Evolutionary conservation across 495 filamentous ascomycete species (phyloP).

Genomic region (Daldinia childiae): DNA sequence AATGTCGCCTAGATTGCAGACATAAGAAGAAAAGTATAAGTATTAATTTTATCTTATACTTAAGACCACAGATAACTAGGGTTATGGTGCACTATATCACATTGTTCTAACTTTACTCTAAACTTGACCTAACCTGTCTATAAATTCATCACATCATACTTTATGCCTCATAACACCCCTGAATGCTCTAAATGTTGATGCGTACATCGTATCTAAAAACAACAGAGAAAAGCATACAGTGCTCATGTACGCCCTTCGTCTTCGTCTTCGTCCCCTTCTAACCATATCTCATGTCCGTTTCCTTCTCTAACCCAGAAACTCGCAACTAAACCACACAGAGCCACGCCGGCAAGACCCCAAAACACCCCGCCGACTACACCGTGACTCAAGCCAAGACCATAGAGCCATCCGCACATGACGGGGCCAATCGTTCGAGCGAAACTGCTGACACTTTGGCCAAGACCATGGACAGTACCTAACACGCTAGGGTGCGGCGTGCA

Average conservation of each 20-base stretch:
- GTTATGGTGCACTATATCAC: too few relatives aligned
- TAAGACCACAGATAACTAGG: too few relatives aligned
- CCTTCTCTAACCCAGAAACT: conserved; percentile 78
- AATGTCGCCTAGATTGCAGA: too few relatives aligned
- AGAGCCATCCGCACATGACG: conserved; percentile 73
- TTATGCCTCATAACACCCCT: too few relatives aligned
- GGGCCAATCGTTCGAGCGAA: conserved; percentile 80
- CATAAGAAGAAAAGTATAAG: too few relatives aligned
- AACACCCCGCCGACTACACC: conserved; percentile 81
- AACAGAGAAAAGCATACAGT: background rate
- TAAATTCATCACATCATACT: background rate
- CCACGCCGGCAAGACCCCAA: conserved; percentile 74
- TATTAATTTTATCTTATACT: too few relatives aligned
- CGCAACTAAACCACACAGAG: conserved; percentile 66
- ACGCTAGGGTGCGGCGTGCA: conserved; percentile 83
- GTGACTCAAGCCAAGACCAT: conserved; percentile 72
- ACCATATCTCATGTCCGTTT: conserved; percentile 73
- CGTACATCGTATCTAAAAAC: background rate
- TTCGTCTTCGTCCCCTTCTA: conserved; percentile 73
- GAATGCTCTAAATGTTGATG: too few relatives aligned
- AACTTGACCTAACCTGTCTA: background rate
- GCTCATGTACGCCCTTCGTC: conserved; percentile 28
- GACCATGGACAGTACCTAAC: conserved; percentile 82
- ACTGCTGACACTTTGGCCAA: conserved; percentile 77
- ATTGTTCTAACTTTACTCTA: background rate